Base-by-base conservation (phyloP, 1,284 basidiomycete species). In the Moniliophthora roreri region DNA sequence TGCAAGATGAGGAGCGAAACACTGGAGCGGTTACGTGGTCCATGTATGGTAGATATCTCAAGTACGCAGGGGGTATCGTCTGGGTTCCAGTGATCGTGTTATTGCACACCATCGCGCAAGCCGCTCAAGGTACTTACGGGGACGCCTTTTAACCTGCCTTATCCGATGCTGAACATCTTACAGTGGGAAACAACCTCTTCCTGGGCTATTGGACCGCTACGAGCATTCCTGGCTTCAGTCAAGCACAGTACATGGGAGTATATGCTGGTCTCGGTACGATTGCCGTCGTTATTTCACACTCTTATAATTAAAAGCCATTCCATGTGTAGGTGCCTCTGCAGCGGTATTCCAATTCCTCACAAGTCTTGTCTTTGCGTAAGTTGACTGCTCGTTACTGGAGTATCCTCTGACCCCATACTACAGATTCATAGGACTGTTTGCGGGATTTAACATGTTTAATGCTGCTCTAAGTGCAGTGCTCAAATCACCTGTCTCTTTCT, bases 401-500 rank as follows among this genome's bases (percentile, higher is more conserved):
- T 21, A 32, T 53, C 34, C 34, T 36, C 32, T 4, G 45, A 20
- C 24, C 13, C 24, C 21, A 32, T 47, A 18, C 40, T 52, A 4
- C 56, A 89, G 89, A 23, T 70, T 87, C 56, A 74, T 80, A 57
- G 76, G 75, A 48, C 69, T 87, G 24, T 71, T 75, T 5, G 86
- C 85, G 0, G 84, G 84, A 59, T 65, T 83, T 56, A 75, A 67
- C 18, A 71, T 93, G 39, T 91, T 89, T 69, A 78, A 73, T 60
- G 69, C 69, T 42, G 81, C 84, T 10, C 71, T 86, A 46, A 69
- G 61, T 26, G 75, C 75, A 18, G 81, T 93, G 8, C 68, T 90
- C 20, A 70, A 75, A 9, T 89, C 89, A 0, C 89, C 90, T 0
- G 72, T 87, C 42, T 78, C 84, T 3, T 93, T 91, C 71, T 93